Percentiles rank a stretch among this genome's conserved stretches.
phyloP scores from a whole-genome alignment of 805 yeast species.

The Tetrapisispora pingtungensis region DNA sequence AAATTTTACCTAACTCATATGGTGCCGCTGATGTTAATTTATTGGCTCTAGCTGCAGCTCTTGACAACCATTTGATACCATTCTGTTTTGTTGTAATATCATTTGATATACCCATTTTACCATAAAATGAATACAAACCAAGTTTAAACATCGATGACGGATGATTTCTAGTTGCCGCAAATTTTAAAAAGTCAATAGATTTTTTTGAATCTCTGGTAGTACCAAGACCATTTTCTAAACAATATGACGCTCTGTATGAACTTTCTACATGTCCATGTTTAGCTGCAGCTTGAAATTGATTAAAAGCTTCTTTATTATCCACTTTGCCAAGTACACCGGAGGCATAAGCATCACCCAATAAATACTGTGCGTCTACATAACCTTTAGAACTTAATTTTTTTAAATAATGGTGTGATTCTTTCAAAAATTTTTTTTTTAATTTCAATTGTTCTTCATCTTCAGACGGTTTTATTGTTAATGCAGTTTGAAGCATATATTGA shows the following conservation, averaged over 20 bases:
- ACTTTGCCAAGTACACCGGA: slow-evolving; percentile 76
- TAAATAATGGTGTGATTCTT: slow-evolving; percentile 67
- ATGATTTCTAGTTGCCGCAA: slow-evolving; percentile 85
- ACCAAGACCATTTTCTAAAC: slow-evolving; percentile 92
- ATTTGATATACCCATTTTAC: slow-evolving; percentile 69
- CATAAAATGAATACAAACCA: slow-evolving; percentile 78
- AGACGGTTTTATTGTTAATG: slow-evolving; percentile 43
- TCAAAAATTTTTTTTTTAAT: slow-evolving; percentile 47
- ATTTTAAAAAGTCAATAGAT: slow-evolving; percentile 70
- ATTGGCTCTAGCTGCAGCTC: slow-evolving; percentile 78
- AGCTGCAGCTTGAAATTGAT: slow-evolving; percentile 77
- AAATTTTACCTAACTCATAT: slow-evolving; percentile 78
- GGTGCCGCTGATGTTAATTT: slow-evolving; percentile 90
- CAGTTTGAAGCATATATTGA: slow-evolving; percentile 80
- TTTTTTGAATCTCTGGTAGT: slow-evolving; percentile 80
- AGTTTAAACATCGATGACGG: slow-evolving; percentile 95
- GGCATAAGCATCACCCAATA: slow-evolving; percentile 81
- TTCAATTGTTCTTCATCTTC: slow-evolving; percentile 3
- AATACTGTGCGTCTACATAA: slow-evolving; percentile 81
- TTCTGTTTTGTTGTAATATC: slow-evolving; percentile 63
- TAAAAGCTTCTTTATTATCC: slow-evolving; percentile 67
- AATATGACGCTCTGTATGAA: slow-evolving; percentile 82
- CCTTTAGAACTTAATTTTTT: slow-evolving; percentile 70
- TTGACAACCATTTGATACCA: slow-evolving; percentile 86
- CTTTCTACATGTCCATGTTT: slow-evolving; percentile 89